These are phyloP conservation scores for Pseudogymnoascus sp. DNA, from an alignment of 2,329 filamentous ascomycete species.

Conservation along the genomic window DNA sequence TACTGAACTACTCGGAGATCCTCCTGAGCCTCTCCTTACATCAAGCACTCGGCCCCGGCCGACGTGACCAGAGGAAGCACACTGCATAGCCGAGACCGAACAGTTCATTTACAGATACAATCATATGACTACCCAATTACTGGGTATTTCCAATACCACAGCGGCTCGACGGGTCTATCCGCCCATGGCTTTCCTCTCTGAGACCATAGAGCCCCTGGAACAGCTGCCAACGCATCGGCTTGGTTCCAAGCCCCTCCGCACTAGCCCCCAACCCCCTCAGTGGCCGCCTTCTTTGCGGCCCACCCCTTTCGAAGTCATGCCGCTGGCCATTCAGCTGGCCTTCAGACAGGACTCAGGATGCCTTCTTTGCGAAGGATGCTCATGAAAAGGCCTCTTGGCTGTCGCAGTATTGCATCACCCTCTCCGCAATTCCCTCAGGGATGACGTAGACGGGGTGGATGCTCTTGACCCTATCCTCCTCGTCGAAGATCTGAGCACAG, in stretches of 20 bases:
- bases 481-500: conserved; percentile 57
- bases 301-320: not conserved
- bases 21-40: not conserved
- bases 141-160: conserved; percentile 9
- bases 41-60: not conserved
- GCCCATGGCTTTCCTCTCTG: not conserved
- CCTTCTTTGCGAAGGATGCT: not conserved
- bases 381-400: conserved; percentile 23
- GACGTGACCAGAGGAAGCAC: not conserved
- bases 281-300: conserved; percentile 5
- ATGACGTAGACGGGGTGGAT: conserved; percentile 83
- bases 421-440: conserved; percentile 45
- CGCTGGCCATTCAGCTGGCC: not conserved
- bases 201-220: conserved; percentile 5
- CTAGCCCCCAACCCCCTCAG: conserved; percentile 5
- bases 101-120: conserved; percentile 3
- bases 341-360: not conserved
- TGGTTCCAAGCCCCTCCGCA: not conserved
- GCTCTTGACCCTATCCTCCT: conserved; percentile 58
- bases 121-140: conserved; percentile 7
- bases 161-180: conserved; percentile 7
- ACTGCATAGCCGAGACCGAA: not conserved
- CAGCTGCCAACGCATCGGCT: conserved; percentile 3
- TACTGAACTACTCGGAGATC: not conserved
- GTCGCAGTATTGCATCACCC: conserved; percentile 23